Conservation (phyloP, 2,329 filamentous ascomycete species). For the Paecilomyces dactylethromorphus region DNA sequence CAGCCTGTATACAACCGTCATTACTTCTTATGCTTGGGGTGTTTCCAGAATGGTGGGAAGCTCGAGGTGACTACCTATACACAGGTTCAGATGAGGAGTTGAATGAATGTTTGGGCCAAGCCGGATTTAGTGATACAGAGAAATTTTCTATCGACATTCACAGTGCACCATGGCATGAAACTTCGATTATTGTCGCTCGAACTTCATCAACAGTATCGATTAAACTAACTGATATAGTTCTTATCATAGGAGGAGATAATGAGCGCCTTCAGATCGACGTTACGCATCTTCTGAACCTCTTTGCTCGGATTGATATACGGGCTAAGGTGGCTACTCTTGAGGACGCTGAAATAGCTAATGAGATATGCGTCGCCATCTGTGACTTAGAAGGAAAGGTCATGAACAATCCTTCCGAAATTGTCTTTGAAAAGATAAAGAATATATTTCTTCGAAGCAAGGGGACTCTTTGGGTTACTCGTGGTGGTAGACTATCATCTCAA, state of each 20-base stretch:
- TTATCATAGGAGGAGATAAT: not conserved
- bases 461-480: constrained; percentile 16
- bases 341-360: not conserved
- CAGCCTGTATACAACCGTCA: not conserved
- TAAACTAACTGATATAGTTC: no score
- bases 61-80: not conserved
- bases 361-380: not conserved
- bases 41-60: not conserved
- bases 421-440: not conserved
- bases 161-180: not conserved
- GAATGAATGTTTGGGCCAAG: no score
- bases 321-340: not conserved
- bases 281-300: not conserved
- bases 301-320: not conserved
- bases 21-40: not conserved
- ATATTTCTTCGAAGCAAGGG: not conserved
- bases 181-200: not conserved
- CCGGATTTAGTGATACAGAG: no score
- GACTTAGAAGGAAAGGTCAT: not conserved
- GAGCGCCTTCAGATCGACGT: not conserved
- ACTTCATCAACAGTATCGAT: no score
- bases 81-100: no score
- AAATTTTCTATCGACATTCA: no score
- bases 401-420: not conserved
- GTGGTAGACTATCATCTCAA: constrained; percentile 6